Evolutionary conservation across 768 basidiomycete species (phyloP).

Genomic region (Hypholoma fasciculare): DNA sequence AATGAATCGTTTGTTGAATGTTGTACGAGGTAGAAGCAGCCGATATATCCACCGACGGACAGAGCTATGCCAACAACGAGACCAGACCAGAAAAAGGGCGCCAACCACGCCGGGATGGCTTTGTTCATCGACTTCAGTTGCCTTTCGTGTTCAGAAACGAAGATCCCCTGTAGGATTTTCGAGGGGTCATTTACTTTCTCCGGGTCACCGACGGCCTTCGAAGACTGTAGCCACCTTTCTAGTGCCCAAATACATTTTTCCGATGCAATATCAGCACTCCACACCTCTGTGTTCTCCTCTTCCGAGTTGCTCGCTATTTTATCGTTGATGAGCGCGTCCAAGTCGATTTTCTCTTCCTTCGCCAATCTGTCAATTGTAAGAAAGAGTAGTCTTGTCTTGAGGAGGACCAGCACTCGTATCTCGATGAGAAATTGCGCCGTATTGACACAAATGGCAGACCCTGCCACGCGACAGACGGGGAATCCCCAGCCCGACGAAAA

Average conservation of each 20-base stretch:
- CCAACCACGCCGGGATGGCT: background rate
- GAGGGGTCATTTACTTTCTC: background rate
- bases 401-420: conserved; percentile 7
- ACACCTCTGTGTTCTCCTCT: background rate
- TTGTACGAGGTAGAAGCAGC: conserved; percentile 9
- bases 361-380: conserved; percentile 7
- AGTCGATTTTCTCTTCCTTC: background rate
- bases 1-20: background rate
- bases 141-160: background rate
- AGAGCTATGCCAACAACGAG: background rate
- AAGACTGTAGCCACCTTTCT: background rate
- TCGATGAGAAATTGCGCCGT: conserved; percentile 5
- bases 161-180: background rate
- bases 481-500: conserved; percentile 8
- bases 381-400: conserved; percentile 9
- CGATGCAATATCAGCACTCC: conserved; percentile 1
- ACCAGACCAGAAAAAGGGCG: background rate
- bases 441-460: conserved; percentile 6
- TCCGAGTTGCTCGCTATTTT: background rate
- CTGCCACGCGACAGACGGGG: conserved; percentile 7
- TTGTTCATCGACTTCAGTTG: background rate
- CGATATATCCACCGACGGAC: conserved; percentile 10
- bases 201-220: background rate
- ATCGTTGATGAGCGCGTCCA: conserved; percentile 1
- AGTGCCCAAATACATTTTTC: conserved; percentile 10